Evolutionary conservation across 2,329 filamentous ascomycete species (phyloP), one percentile per base, ranked within the genome.

Genomic region (Xylaria sp.): DNA sequence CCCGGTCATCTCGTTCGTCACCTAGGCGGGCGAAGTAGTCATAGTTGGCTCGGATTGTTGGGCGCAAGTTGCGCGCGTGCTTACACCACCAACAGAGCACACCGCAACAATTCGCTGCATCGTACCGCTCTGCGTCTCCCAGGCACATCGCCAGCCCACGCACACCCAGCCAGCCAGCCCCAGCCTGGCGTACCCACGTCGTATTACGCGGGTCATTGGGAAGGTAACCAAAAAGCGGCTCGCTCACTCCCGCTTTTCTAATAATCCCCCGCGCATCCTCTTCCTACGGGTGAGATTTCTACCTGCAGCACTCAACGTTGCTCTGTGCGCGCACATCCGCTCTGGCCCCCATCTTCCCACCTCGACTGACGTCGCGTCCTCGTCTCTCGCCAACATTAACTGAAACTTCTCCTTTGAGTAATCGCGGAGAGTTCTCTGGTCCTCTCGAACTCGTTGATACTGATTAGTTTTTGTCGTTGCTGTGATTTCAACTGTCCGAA

Each of bases 121-220:
- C 68, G 63, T 63, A 68, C 68, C 72, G 69, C 65, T 57, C 70
- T 65, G 70, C 66, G 58, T 68, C 70, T 70, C 56, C 60, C 62
- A 62, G 67, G 71, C 65, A 69, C 63, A 65, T 73, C 65, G 48
- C 69, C 63, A 66, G 58, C 64, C 71, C 57, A 66, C 61, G 54
- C 69, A 63, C 68, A 58, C 52, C 65, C 69, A 65, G 62, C 61
- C 69, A 65, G 62, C 61, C 65, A 68, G 69, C 71, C 70, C 68
- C 60, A 68, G 67, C 69, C 69, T 61, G 69, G 62, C 66, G 57
- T 64, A 69, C 65, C 70, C 65, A 70, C 69, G 74, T 77, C 74
- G 74, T 75, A 76, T 76, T 76, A 74, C 75, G 74, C 74, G 73
- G 74, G 72, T 73, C 65, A 73, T 74, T 71, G 58, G 56, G 44